These are phyloP conservation scores for Ceratocystis variospora DNA, from an alignment of 2,329 filamentous ascomycete genomes.

Conservation along the genomic window DNA sequence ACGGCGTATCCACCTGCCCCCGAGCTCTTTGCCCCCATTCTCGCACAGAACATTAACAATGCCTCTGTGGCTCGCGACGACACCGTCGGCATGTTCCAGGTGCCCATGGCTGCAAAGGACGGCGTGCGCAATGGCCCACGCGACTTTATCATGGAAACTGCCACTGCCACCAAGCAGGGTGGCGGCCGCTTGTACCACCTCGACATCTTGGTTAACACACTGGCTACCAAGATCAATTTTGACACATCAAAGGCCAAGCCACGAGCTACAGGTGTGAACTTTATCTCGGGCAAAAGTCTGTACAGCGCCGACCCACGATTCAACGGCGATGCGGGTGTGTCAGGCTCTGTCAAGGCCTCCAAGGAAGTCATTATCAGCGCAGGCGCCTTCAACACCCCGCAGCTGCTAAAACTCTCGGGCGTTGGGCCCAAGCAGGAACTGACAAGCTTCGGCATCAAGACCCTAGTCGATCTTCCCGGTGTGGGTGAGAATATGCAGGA, in stretches of 20 bases:
- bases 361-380: constrained; percentile 38
- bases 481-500: constrained; percentile 38
- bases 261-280: constrained; percentile 30
- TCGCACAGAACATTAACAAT: constrained; percentile 23
- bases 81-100: constrained; percentile 36
- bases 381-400: constrained; percentile 38
- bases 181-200: constrained; percentile 25
- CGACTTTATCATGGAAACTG: constrained; percentile 36
- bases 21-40: constrained; percentile 22
- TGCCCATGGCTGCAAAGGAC: constrained; percentile 42
- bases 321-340: constrained; percentile 15
- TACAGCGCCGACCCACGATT: constrained; percentile 27
- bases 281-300: constrained; percentile 20
- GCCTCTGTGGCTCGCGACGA: constrained; percentile 21
- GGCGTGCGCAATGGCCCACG: constrained; percentile 40
- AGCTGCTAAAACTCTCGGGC: constrained; percentile 39
- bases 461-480: constrained; percentile 33
- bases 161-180: constrained; percentile 22
- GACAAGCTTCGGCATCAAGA: constrained; percentile 31
- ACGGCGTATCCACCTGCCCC: constrained; percentile 21
- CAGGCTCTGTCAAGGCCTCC: constrained; percentile 23
- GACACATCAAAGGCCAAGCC: constrained; percentile 23
- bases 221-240: constrained; percentile 30
- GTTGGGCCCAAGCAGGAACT: constrained; percentile 34
- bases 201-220: constrained; percentile 21